Conservation (phyloP, 139 green algal species). For the Chlamydomonas incerta region DNA sequence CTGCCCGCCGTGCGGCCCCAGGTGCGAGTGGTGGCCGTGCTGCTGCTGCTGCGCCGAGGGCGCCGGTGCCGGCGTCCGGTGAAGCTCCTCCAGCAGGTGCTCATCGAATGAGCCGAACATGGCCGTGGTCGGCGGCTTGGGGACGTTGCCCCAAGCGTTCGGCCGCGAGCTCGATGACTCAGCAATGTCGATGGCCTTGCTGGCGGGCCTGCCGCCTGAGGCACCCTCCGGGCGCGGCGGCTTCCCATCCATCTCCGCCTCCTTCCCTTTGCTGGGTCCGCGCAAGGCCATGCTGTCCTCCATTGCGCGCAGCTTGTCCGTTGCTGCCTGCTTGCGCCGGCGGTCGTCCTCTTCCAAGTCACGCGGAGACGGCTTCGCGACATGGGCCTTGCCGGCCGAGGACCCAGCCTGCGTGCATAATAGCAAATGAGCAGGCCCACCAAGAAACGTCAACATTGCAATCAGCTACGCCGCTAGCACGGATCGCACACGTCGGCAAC, state of each 20-base stretch:
- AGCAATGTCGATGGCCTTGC: slow-evolving; percentile 34
- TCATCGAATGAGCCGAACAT: slow-evolving; percentile 58
- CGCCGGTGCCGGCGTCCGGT: slow-evolving; percentile 20
- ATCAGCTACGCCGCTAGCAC: too few species aligned
- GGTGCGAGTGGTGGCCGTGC: background rate
- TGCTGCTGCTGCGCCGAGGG: background rate
- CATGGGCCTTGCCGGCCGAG: too few species aligned
- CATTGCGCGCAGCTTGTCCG: slow-evolving; percentile 32
- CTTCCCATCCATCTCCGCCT: background rate
- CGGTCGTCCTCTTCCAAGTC: slow-evolving; percentile 28
- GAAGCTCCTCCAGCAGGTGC: slow-evolving; percentile 44
- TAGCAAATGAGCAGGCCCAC: too few species aligned
- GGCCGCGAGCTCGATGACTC: background rate
- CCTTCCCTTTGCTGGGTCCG: background rate
- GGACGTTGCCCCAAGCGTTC: slow-evolving; percentile 23
- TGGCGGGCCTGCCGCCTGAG: background rate
- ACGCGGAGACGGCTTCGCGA: background rate
- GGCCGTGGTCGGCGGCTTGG: slow-evolving; percentile 20
- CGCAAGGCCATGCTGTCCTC: slow-evolving; percentile 33
- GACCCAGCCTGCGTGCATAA: too few species aligned
- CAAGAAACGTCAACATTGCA: too few species aligned
- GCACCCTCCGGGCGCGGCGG: background rate
- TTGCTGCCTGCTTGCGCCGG: background rate
- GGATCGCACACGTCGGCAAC: too few species aligned
- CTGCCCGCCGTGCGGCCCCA: background rate